Percentiles rank a stretch among this genome's conserved stretches.
phyloP scores from a whole-genome alignment of 306 rosid genomes.

The Inga leiocalycina region DNA sequence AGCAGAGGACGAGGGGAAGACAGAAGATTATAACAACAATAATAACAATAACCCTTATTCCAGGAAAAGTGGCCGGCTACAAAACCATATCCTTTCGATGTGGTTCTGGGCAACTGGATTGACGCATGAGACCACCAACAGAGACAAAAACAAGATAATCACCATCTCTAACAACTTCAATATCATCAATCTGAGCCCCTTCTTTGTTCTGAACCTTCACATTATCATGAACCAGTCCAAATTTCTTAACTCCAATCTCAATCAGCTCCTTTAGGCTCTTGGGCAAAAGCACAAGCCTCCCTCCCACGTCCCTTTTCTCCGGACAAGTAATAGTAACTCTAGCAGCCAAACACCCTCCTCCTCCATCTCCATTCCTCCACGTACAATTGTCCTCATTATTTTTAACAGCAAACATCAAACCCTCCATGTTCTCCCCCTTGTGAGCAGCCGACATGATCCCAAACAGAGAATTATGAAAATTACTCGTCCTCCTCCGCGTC shows the following conservation, averaged over 20 bases:
- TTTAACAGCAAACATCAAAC: neutral
- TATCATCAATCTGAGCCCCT: constrained; percentile 67
- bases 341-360: neutral
- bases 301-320: constrained; percentile 41
- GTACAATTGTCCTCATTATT: neutral
- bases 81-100: neutral
- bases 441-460: constrained; percentile 63
- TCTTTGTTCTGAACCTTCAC: constrained; percentile 52
- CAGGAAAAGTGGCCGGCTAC: neutral
- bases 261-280: constrained; percentile 48
- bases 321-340: constrained; percentile 58
- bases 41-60: too few relatives aligned
- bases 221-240: constrained; percentile 37
- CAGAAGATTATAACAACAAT: too few relatives aligned
- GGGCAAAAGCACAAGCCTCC: constrained; percentile 60
- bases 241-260: constrained; percentile 54
- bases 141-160: constrained; percentile 56
- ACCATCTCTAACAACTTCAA: constrained; percentile 63
- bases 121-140: neutral
- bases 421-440: constrained; percentile 49
- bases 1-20: too few relatives aligned
- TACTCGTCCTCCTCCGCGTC: constrained; percentile 56
- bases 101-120: neutral
- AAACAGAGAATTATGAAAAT: constrained; percentile 78
- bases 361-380: neutral